Evolutionary conservation across 2,329 filamentous ascomycete genomes (phyloP), one percentile per base, ranked within the genome.

Genomic region (Exophiala xenobiotica): DNA sequence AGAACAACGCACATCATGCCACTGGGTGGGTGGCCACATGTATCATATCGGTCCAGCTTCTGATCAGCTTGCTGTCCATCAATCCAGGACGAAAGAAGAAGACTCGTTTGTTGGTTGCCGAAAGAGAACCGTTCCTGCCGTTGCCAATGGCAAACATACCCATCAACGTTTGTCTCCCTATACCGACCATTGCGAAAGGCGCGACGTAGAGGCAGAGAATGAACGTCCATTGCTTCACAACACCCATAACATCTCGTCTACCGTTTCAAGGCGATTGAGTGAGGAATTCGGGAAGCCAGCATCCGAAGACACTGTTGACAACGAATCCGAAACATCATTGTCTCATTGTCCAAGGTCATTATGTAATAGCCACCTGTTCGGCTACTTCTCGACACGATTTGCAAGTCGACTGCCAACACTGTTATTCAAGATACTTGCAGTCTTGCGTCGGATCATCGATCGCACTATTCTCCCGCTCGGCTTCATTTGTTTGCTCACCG

Each of bases 1-100:
- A 84, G 23, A 85, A 87, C 65, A 95, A 95, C 65, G 81, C 86
- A n/a, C 91, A 96, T 68, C 85, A 90, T 73, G 90, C 87, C 67
- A 78, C 92, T 35, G 90, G 90, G 47, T 97, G 92, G 92, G 76
- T 88, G 31, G 78, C 86, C 22, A 92, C 87, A 2, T 87, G 82
- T 76, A 75, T 91, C 3, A 77, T 87, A 9, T 77, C 77, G 46
- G 82, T 79, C 0, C 91, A 96, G 71, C 77, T 86, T 12, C 62
- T 86, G 33, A 73, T 95, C 65, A 81, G 82, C 42, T 67, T 90
- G 49, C 71, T 89, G 41, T 83, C 83, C 44, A 72, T 78, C 35
- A 80, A 86, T 54, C 76, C 79, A 3, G 76, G 77, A n/a, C 69
- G 68, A 19, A 66, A 77, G 49, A 70, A 67, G 42, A 65, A 70